A percentile compares a stretch with the other conserved stretches of the same genome.
These are phyloP conservation scores for Neofusicoccum parvum DNA, from an alignment of 2,329 filamentous ascomycete genomes.

Conservation along the genomic window DNA sequence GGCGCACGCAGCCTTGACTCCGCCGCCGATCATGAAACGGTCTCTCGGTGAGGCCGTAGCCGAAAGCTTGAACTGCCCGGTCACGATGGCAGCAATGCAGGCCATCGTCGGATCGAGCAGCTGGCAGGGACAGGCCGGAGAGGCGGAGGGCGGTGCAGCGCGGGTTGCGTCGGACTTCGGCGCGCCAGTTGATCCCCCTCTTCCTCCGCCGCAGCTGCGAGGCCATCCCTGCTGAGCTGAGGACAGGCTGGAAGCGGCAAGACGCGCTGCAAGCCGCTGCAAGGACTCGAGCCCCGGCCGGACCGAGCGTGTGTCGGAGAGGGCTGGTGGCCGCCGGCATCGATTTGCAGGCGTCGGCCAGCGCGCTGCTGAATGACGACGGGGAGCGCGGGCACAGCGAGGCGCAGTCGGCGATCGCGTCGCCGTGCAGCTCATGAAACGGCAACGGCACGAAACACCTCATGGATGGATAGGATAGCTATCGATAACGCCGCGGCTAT, in stretches of 20 bases:
- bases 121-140: not conserved
- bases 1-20: conserved; percentile 12
- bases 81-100: conserved; percentile 14
- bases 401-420: conserved; percentile 20
- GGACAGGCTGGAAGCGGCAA: conserved; percentile 12
- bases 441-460: conserved; percentile 19
- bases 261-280: conserved; percentile 15
- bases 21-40: conserved; percentile 19
- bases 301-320: conserved; percentile 16
- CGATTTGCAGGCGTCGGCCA: not conserved
- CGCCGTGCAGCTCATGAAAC: conserved; percentile 20
- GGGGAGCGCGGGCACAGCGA: not conserved
- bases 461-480: conserved; percentile 17
- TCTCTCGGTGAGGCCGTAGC: conserved; percentile 15
- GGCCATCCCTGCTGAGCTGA: conserved; percentile 20
- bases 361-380: conserved; percentile 14
- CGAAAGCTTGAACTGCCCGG: conserved; percentile 11
- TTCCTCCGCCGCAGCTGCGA: not conserved
- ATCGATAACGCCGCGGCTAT: conserved; percentile 18
- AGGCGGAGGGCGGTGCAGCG: conserved; percentile 1
- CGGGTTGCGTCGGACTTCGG: conserved; percentile 19
- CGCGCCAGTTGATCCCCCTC: conserved; percentile 6
- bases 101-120: conserved; percentile 9
- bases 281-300: conserved; percentile 18
- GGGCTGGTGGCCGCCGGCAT: not conserved